Evolutionary conservation across 345 rosid species (phyloP).

Genomic region (Sonneratia caseolaris): DNA sequence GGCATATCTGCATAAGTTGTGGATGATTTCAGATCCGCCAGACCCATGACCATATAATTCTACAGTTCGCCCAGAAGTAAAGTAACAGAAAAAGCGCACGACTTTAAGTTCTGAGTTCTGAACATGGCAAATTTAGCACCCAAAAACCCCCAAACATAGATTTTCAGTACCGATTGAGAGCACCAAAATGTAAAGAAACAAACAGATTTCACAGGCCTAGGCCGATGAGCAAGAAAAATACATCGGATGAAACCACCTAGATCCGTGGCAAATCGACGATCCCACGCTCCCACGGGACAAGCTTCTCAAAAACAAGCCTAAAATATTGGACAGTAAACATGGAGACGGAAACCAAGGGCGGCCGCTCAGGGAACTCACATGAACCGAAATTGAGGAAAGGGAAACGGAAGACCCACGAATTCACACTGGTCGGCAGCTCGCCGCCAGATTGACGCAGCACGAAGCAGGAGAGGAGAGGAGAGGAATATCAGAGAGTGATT

Average conservation of each 20-base stretch:
- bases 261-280: slow-evolving; percentile 5
- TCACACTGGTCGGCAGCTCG: neutral
- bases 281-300: neutral
- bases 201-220: neutral
- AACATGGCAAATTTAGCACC: slow-evolving; percentile 6
- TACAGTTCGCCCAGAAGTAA: slow-evolving; percentile 9
- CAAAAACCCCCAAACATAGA: slow-evolving; percentile 8
- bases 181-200: slow-evolving; percentile 11
- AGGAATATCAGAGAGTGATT: neutral
- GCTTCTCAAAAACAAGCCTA: neutral
- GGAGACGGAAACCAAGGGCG: neutral
- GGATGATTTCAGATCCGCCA: slow-evolving; percentile 19
- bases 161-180: slow-evolving; percentile 3
- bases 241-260: neutral
- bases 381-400: neutral
- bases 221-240: neutral
- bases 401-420: neutral
- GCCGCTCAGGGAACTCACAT: slow-evolving; percentile 2
- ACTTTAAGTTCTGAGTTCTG: slow-evolving; percentile 10
- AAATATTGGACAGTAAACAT: neutral
- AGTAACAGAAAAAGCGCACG: slow-evolving; percentile 11
- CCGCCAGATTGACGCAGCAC: neutral
- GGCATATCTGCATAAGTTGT: slow-evolving; percentile 22
- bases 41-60: slow-evolving; percentile 10
- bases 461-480: neutral